Conservation (phyloP, 306 rosid species). For the Echinosophora koreensis region DNA sequence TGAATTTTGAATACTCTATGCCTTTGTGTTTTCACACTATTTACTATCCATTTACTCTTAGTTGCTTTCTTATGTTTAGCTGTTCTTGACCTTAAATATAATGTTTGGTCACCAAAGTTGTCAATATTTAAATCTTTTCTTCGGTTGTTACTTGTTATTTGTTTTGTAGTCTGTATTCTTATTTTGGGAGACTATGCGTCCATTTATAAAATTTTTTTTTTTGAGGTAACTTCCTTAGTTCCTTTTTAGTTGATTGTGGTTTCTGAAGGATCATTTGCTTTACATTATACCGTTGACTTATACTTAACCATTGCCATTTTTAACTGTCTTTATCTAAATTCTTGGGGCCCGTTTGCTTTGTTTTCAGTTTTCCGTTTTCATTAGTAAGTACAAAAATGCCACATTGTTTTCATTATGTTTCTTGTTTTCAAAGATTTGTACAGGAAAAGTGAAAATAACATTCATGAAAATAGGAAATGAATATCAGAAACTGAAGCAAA, state of each 20-base stretch:
- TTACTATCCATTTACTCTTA: not conserved
- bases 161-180: constrained; percentile 6
- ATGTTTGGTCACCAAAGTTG: not conserved
- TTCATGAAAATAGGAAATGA: no score
- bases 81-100: not conserved
- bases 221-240: not conserved
- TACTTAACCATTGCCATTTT: not conserved
- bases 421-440: no score
- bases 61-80: not conserved
- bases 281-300: not conserved
- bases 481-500: no score
- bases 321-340: not conserved
- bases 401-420: no score
- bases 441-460: no score
- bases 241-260: not conserved
- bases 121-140: not conserved
- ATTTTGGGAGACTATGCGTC: not conserved
- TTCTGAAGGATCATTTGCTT: not conserved
- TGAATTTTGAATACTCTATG: no score
- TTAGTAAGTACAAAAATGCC: no score
- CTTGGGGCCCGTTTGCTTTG: no score
- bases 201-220: not conserved
- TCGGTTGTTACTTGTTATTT: not conserved
- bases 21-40: not conserved
- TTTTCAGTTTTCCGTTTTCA: no score